phyloP scores from a whole-genome alignment of 371 early-diverging fungal species.

The Enterocytospora artemiae region DNA sequence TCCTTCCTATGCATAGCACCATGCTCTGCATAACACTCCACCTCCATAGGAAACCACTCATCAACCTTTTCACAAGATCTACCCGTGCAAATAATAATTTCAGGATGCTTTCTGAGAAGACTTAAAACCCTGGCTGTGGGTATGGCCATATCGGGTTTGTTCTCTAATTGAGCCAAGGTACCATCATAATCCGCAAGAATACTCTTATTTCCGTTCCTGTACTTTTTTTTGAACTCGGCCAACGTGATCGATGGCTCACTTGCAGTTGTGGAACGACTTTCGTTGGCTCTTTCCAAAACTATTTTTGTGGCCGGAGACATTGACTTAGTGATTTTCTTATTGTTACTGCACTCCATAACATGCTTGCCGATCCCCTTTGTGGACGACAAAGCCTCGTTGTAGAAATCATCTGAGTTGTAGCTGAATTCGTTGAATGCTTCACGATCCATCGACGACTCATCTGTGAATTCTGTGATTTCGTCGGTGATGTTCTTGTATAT shows the following conservation, averaged over 20 bases:
- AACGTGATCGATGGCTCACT: neutral
- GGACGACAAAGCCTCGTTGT: no score
- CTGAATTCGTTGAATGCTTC: no score
- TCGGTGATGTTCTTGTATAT: no score
- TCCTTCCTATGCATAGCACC: conserved; percentile 40
- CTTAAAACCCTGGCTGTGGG: conserved; percentile 43
- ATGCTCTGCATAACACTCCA: conserved; percentile 57
- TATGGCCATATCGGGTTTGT: conserved; percentile 44
- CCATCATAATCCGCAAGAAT: conserved; percentile 58
- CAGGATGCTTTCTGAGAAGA: conserved; percentile 31
- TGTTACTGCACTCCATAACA: no score
- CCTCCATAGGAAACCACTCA: conserved; percentile 49
- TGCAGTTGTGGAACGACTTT: no score
- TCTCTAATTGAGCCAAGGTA: conserved; percentile 48
- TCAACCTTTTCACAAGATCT: conserved; percentile 47
- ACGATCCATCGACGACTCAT: no score
- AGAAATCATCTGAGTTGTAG: no score
- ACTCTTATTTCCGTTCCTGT: conserved; percentile 1
- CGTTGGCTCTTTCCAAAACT: no score
- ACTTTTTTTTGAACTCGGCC: neutral
- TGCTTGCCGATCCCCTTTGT: no score
- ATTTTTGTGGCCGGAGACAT: neutral
- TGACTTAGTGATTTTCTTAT: neutral
- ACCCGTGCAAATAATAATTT: conserved; percentile 51
- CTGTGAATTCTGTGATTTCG: no score